Evolutionary conservation across 805 yeast genomes (phyloP).

Genomic region (Kuraishia piskuri): DNA sequence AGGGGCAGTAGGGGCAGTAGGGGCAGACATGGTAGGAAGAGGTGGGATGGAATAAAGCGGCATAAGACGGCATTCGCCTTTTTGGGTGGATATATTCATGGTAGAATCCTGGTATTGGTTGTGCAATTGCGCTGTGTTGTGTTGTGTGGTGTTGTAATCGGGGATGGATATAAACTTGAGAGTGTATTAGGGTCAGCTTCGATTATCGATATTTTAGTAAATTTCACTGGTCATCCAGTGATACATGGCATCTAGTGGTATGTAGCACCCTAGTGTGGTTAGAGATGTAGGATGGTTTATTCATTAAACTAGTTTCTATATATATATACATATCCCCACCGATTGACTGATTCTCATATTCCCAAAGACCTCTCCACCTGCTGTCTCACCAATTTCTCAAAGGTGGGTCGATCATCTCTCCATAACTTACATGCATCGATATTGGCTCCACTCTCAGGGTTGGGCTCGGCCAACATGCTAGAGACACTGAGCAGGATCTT

Average conservation of each 20-base stretch:
- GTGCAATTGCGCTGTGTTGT: too few species aligned
- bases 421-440: constrained; percentile 75
- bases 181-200: too few species aligned
- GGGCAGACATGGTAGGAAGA: background rate
- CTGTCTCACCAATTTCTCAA: constrained; percentile 50
- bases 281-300: background rate
- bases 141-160: too few species aligned
- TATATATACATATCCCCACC: background rate
- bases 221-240: too few species aligned
- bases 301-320: background rate
- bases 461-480: constrained; percentile 96
- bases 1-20: background rate
- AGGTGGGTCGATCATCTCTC: constrained; percentile 75
- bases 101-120: too few species aligned
- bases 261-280: too few species aligned
- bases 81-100: background rate
- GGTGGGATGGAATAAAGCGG: background rate
- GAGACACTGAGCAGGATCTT: constrained; percentile 87
- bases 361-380: constrained; percentile 72
- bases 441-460: constrained; percentile 93
- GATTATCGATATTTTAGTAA: too few species aligned
- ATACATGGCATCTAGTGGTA: too few species aligned
- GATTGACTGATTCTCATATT: constrained; percentile 23
- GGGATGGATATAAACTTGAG: too few species aligned
- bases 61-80: too few species aligned